phyloP scores from a whole-genome alignment of 257 asterid genomes.

The Buddleja alternifolia region DNA sequence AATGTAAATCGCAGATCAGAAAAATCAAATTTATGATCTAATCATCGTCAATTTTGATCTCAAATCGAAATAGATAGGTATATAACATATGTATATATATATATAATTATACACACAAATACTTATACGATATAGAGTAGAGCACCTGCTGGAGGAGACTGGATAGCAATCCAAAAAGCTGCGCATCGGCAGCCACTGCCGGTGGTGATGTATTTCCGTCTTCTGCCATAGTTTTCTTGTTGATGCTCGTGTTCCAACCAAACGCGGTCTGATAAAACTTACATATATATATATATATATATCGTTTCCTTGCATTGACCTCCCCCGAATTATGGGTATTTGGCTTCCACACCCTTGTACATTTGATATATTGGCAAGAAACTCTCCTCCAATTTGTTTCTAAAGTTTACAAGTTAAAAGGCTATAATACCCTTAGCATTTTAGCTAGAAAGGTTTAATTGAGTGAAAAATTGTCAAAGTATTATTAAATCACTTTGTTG shows the following conservation, averaged over 20 bases:
- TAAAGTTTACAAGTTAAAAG: too few relatives aligned
- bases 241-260: neutral
- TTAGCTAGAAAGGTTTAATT: too few relatives aligned
- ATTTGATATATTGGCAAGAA: too few relatives aligned
- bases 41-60: slow-evolving; percentile 8
- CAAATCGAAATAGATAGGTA: slow-evolving; percentile 7
- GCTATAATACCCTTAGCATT: too few relatives aligned
- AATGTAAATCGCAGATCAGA: slow-evolving; percentile 8
- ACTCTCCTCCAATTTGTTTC: too few relatives aligned
- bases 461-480: too few relatives aligned
- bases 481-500: too few relatives aligned
- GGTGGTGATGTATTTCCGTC: slow-evolving; percentile 41
- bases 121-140: neutral
- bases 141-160: slow-evolving; percentile 77
- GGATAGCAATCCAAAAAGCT: slow-evolving; percentile 78
- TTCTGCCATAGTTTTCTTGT: slow-evolving; percentile 45
- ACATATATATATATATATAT: too few relatives aligned
- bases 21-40: slow-evolving; percentile 13
- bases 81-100: neutral
- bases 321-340: too few relatives aligned
- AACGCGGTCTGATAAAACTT: too few relatives aligned
- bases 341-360: too few relatives aligned
- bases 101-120: neutral
- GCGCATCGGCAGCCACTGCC: slow-evolving; percentile 62
- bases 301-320: too few relatives aligned